A percentile compares a stretch with the other conserved stretches of the same genome.
These are phyloP conservation scores for Trifolium dubium DNA, from an alignment of 306 rosid species.

Conservation along the genomic window DNA sequence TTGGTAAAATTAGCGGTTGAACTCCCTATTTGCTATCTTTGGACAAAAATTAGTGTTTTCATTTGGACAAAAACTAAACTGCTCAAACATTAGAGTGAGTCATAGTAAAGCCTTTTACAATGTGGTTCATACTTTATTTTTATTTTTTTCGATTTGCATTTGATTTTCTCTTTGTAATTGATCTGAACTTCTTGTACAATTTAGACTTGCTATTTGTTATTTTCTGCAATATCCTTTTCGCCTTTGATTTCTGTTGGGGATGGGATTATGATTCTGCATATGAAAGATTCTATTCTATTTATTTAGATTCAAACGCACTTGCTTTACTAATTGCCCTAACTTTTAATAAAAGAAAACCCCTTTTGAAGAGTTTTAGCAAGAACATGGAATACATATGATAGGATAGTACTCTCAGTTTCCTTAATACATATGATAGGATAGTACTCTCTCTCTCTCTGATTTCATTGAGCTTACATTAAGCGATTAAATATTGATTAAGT, in stretches of 20 bases:
- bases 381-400: neutral
- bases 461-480: too few species aligned
- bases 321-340: too few species aligned
- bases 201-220: neutral
- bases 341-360: too few species aligned
- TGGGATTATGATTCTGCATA: slow-evolving; percentile 6
- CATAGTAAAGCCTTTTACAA: too few species aligned
- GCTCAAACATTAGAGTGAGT: neutral
- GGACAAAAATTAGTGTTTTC: slow-evolving; percentile 1
- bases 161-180: slow-evolving; percentile 17
- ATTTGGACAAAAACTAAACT: neutral
- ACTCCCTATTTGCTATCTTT: too few species aligned
- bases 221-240: neutral
- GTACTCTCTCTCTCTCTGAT: too few species aligned
- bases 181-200: neutral
- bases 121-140: neutral
- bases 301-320: neutral
- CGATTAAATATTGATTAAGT: too few species aligned
- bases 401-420: slow-evolving; percentile 24
- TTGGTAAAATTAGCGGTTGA: too few species aligned
- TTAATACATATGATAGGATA: neutral
- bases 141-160: neutral
- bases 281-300: neutral
- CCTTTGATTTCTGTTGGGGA: neutral
- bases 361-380: slow-evolving; percentile 9